These are phyloP conservation scores for Sphaerulina populicola DNA, from an alignment of 2,329 filamentous ascomycete genomes.

Conservation along the genomic window DNA sequence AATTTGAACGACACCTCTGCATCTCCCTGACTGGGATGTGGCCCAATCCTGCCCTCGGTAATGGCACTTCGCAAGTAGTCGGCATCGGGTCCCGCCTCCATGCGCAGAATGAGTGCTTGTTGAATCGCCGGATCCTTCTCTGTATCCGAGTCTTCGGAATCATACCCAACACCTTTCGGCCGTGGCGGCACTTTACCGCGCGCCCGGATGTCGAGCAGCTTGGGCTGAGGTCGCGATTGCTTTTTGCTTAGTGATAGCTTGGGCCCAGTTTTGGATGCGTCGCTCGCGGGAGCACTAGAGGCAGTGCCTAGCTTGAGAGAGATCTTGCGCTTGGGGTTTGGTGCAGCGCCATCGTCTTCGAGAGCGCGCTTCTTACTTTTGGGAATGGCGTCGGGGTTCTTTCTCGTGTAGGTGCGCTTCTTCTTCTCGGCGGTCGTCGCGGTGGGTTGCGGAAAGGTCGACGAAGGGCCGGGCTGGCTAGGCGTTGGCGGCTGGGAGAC, in stretches of 20 bases:
- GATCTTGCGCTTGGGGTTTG: conserved; percentile 30
- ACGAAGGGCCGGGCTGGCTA: conserved; percentile 20
- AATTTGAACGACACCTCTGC: conserved; percentile 79
- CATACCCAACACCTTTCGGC: conserved; percentile 80
- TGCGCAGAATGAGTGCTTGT: conserved; percentile 80
- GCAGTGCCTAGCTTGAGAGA: conserved; percentile 29
- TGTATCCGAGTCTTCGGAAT: conserved; percentile 87
- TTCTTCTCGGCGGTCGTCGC: conserved; percentile 20
- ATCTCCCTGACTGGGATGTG: conserved; percentile 54
- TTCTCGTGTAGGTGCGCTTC: conserved; percentile 40
- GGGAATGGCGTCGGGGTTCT: conserved; percentile 20
- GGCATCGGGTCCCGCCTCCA: conserved; percentile 76
- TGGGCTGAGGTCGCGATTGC: conserved; percentile 19
- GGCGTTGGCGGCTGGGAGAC: conserved; percentile 24
- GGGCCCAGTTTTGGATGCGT: not conserved
- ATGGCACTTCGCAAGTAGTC: conserved; percentile 73
- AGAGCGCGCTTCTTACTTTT: conserved; percentile 33
- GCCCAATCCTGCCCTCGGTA: conserved; percentile 60
- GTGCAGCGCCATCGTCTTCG: conserved; percentile 28
- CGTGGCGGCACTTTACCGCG: conserved; percentile 21
- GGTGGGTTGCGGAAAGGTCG: conserved; percentile 27
- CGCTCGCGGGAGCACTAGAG: not conserved
- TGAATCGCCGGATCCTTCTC: conserved; percentile 83
- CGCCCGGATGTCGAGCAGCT: conserved; percentile 20
- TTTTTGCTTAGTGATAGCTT: conserved; percentile 47